These are phyloP conservation scores for Gnaphalium uliginosum DNA, from an alignment of 129 eudicot genomes.

Conservation along the genomic window DNA sequence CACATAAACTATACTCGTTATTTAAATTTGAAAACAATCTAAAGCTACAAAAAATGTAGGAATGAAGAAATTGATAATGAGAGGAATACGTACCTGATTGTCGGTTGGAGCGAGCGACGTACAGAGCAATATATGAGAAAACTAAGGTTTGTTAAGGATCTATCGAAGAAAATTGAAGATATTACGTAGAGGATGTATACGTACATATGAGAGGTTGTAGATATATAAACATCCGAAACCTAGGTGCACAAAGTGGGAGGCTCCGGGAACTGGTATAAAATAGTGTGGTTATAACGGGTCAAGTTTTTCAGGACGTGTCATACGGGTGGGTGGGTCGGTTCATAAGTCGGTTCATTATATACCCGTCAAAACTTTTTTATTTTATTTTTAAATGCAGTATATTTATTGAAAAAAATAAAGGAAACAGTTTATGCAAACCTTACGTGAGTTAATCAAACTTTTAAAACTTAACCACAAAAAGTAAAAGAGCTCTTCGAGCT, in stretches of 20 bases:
- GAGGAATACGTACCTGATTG: constrained; percentile 22
- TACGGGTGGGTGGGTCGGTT: background rate
- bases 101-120: background rate
- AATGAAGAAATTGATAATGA: background rate
- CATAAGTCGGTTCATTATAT: background rate
- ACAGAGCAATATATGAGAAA: background rate
- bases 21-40: background rate
- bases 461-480: too few relatives aligned
- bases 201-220: too few relatives aligned
- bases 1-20: background rate
- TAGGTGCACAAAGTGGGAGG: background rate
- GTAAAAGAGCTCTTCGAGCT: too few relatives aligned
- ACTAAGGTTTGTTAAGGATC: background rate
- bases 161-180: background rate
- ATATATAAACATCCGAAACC: background rate
- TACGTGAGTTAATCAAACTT: too few relatives aligned
- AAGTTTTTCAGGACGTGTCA: background rate
- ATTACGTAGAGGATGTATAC: too few relatives aligned
- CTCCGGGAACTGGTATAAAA: background rate
- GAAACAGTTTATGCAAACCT: too few relatives aligned
- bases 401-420: too few relatives aligned
- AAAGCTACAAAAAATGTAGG: background rate
- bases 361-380: background rate
- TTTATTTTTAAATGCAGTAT: too few relatives aligned
- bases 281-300: background rate